phyloP scores from a whole-genome alignment of 139 green algal genomes.

The Ulvella scutata region DNA sequence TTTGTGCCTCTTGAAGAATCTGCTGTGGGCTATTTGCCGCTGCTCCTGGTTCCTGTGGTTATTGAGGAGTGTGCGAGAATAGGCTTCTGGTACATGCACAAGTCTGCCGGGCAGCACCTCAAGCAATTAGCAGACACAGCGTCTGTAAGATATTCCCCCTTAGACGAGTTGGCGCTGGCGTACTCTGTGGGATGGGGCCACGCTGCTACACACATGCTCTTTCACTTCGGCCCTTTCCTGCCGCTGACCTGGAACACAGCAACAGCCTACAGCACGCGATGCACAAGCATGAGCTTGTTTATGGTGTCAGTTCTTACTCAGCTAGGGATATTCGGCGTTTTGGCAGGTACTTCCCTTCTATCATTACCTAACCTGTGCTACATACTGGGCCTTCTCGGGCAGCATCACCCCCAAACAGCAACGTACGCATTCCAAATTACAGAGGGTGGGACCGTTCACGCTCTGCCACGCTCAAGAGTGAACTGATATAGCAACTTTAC shows the following conservation, averaged over 20 bases:
- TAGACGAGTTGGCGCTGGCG: neutral
- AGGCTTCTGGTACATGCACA: slow-evolving; percentile 18
- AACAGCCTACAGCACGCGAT: neutral
- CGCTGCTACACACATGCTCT: neutral
- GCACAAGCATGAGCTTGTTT: neutral
- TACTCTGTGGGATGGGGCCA: neutral
- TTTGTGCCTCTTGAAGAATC: slow-evolving; percentile 17
- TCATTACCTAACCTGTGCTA: neutral
- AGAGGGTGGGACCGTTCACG: neutral
- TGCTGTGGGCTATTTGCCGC: slow-evolving; percentile 1
- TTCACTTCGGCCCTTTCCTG: slow-evolving; percentile 1
- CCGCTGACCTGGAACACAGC: neutral
- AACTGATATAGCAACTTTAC: neutral
- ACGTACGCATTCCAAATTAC: neutral
- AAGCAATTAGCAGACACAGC: neutral
- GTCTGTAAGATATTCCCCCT: neutral
- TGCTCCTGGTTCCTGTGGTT: slow-evolving; percentile 18
- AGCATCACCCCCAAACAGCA: neutral
- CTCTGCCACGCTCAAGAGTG: neutral
- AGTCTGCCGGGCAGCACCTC: slow-evolving; percentile 2
- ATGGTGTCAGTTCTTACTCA: neutral
- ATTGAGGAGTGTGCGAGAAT: slow-evolving; percentile 22
- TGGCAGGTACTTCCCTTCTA: neutral
- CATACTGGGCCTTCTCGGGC: neutral
- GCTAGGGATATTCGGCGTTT: neutral